Evolutionary conservation across 768 basidiomycete genomes (phyloP).

Genomic region (Mycena vulgaris): DNA sequence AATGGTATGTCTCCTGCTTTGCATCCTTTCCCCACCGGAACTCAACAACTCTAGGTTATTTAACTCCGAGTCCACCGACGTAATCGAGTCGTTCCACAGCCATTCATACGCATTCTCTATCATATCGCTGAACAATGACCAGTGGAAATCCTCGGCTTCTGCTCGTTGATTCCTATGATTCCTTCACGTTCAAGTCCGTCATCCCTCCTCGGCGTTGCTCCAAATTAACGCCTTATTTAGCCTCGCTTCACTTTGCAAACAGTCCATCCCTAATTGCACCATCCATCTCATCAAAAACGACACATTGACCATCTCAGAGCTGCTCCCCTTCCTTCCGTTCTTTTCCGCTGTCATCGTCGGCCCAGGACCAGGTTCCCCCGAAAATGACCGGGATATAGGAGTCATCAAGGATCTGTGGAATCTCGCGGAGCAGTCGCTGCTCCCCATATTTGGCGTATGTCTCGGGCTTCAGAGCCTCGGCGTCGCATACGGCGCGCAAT

Average conservation of each 20-base stretch:
- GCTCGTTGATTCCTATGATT: conserved; percentile 88
- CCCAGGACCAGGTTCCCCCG: conserved; percentile 87
- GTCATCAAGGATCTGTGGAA: conserved; percentile 82
- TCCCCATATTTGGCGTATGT: conserved; percentile 89
- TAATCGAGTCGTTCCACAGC: too few relatives aligned
- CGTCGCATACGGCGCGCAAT: conserved; percentile 71
- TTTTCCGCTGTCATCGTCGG: conserved; percentile 84
- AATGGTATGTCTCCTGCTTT: neutral
- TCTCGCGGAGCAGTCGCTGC: conserved; percentile 60
- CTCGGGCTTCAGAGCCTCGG: conserved; percentile 86
- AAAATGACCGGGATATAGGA: conserved; percentile 73
- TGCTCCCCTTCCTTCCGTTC: conserved; percentile 67
- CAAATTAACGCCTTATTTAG: conserved; percentile 52
- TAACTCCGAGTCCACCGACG: too few relatives aligned
- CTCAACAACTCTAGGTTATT: neutral
- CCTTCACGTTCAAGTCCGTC: conserved; percentile 91
- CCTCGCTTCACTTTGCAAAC: conserved; percentile 79
- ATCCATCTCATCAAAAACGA: conserved; percentile 86
- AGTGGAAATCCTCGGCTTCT: conserved; percentile 68
- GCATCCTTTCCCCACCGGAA: neutral
- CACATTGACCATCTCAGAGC: conserved; percentile 61
- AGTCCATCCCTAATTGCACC: conserved; percentile 70
- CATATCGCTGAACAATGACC: conserved; percentile 45
- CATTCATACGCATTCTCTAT: too few relatives aligned
- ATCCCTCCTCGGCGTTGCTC: neutral